Evolutionary conservation across 2,329 filamentous ascomycete species (phyloP).

Genomic region (Trichophyton verrucosum): DNA sequence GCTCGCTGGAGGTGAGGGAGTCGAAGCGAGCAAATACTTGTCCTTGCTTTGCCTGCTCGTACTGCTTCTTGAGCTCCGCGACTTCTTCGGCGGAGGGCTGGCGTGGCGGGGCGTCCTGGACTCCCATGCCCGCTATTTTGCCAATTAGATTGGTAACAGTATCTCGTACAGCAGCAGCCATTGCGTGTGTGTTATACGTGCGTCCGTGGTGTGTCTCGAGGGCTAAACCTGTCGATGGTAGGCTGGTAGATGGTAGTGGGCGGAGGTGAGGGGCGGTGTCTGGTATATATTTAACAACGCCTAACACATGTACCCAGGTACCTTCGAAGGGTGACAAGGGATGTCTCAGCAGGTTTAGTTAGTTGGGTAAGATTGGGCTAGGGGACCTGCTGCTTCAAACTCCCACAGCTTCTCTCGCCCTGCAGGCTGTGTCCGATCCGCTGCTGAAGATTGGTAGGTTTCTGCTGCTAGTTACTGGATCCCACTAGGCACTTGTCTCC

Average conservation of each 20-base stretch:
- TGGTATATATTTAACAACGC: not conserved
- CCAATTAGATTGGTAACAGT: slow-evolving; percentile 38
- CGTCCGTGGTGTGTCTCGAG: not conserved
- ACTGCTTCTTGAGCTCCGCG: slow-evolving; percentile 56
- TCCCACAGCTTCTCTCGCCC: not conserved
- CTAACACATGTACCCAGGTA: too few relatives aligned
- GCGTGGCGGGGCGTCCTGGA: slow-evolving; percentile 15
- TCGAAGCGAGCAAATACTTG: slow-evolving; percentile 86
- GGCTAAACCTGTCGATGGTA: not conserved
- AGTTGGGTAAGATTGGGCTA: too few relatives aligned
- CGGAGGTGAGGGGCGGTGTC: slow-evolving; percentile 4
- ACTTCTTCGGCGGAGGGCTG: slow-evolving; percentile 54
- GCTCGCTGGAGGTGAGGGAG: slow-evolving; percentile 57
- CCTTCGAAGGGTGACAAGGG: too few relatives aligned
- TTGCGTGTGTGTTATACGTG: slow-evolving; percentile 14
- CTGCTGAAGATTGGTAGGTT: not conserved
- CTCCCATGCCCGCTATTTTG: slow-evolving; percentile 28
- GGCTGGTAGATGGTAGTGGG: not conserved
- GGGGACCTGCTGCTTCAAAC: not conserved
- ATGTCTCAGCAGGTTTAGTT: not conserved
- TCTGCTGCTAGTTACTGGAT: not conserved
- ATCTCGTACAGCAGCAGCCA: slow-evolving; percentile 32
- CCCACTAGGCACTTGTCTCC: not conserved
- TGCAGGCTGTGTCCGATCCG: not conserved
- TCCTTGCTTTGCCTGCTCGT: slow-evolving; percentile 60